Evolutionary conservation across 2,329 filamentous ascomycete genomes (phyloP).

Genomic region (Xylariomycetidae sp.): DNA sequence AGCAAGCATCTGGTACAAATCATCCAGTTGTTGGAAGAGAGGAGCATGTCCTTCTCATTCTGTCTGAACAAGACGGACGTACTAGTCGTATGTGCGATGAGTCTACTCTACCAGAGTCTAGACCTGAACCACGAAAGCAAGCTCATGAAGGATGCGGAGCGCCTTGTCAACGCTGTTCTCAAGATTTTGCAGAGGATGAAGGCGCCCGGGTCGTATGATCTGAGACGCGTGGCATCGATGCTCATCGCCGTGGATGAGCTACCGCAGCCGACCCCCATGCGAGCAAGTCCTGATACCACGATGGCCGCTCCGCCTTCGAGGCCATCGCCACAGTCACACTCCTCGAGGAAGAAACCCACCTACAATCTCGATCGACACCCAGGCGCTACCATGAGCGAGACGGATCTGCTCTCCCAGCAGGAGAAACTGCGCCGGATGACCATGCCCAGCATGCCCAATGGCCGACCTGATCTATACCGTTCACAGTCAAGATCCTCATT

Average conservation of each 20-base stretch:
- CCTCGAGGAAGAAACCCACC: constrained; percentile 33
- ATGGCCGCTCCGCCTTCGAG: constrained; percentile 35
- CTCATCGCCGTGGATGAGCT: constrained; percentile 43
- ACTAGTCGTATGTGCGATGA: constrained; percentile 75
- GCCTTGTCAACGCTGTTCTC: constrained; percentile 65
- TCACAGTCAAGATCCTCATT: constrained; percentile 43
- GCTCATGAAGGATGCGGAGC: constrained; percentile 78
- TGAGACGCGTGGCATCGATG: constrained; percentile 49
- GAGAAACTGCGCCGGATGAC: constrained; percentile 56
- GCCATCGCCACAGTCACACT: constrained; percentile 28
- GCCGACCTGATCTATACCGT: constrained; percentile 34
- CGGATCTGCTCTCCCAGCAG: constrained; percentile 49
- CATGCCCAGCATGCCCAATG: constrained; percentile 36
- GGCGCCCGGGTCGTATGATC: constrained; percentile 49
- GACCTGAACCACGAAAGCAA: constrained; percentile 81
- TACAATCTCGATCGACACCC: constrained; percentile 36
- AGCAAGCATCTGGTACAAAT: constrained; percentile 94
- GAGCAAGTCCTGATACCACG: constrained; percentile 32
- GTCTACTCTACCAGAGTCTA: constrained; percentile 80
- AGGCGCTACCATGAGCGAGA: constrained; percentile 45
- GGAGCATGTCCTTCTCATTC: constrained; percentile 83
- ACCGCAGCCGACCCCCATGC: constrained; percentile 29
- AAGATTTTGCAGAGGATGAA: constrained; percentile 46
- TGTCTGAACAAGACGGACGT: constrained; percentile 85
- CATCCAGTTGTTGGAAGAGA: constrained; percentile 79